These are phyloP conservation scores for Phytophthora capsici DNA, from an alignment of 352 stramenopile species.

Conservation along the genomic window DNA sequence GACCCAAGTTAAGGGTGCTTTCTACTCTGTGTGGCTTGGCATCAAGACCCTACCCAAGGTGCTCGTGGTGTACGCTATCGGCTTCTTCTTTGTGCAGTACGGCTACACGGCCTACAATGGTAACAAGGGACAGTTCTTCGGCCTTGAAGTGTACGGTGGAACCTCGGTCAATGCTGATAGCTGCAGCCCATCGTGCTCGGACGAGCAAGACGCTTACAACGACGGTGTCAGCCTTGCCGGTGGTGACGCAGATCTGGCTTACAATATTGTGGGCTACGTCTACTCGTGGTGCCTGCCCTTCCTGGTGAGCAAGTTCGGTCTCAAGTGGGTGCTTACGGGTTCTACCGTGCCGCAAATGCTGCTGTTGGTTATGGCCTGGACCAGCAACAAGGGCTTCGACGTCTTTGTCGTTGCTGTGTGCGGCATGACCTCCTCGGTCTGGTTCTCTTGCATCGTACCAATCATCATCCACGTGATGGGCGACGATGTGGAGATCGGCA, in stretches of 20 bases:
- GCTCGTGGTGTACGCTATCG: constrained; percentile 37
- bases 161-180: constrained; percentile 33
- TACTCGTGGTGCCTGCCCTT: constrained; percentile 43
- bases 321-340: constrained; percentile 41
- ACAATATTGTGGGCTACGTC: constrained; percentile 49
- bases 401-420: constrained; percentile 45
- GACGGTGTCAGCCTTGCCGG: constrained; percentile 48
- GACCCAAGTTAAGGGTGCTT: constrained; percentile 27
- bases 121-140: constrained; percentile 58
- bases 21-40: constrained; percentile 39
- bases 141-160: constrained; percentile 44
- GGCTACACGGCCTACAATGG: constrained; percentile 58
- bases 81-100: constrained; percentile 40
- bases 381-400: constrained; percentile 38
- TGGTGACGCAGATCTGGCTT: constrained; percentile 38
- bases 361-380: constrained; percentile 51
- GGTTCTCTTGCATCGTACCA: constrained; percentile 27
- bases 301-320: constrained; percentile 48
- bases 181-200: constrained; percentile 24
- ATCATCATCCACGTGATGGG: constrained; percentile 31
- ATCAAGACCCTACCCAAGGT: constrained; percentile 33
- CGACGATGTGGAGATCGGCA: constrained; percentile 29
- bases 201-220: constrained; percentile 45
- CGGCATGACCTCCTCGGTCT: constrained; percentile 47
- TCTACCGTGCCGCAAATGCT: constrained; percentile 46